Evolutionary conservation across 345 rosid genomes (phyloP).

Genomic region (Stellera chamaejasme): DNA sequence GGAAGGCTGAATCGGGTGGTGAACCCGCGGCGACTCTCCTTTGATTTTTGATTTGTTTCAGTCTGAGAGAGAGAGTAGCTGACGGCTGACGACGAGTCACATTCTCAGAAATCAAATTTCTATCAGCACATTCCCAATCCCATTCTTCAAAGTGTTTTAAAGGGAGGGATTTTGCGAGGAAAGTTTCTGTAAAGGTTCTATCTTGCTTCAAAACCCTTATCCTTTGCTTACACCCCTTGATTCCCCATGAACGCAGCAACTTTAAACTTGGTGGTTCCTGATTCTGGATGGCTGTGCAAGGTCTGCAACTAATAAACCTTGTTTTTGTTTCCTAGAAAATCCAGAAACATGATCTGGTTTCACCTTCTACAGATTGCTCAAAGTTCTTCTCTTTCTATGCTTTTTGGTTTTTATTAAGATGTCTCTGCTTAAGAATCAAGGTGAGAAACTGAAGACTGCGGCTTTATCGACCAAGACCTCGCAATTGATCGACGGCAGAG

Average conservation of each 20-base stretch:
- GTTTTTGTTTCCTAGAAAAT: conserved; percentile 13
- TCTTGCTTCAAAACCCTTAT: background rate
- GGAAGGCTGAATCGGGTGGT: too few species aligned
- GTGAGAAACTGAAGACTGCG: conserved; percentile 12
- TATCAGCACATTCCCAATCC: background rate
- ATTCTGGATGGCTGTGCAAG: conserved; percentile 35
- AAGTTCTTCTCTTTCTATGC: background rate
- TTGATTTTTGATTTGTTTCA: too few species aligned
- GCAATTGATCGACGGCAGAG: conserved; percentile 23
- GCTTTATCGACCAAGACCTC: conserved; percentile 33
- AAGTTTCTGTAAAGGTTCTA: background rate
- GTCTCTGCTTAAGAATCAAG: conserved; percentile 19
- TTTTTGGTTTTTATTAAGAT: conserved; percentile 11
- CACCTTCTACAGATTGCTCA: background rate
- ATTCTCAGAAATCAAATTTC: background rate
- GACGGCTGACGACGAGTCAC: too few species aligned
- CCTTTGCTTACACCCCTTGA: conserved; percentile 11
- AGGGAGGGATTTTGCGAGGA: conserved; percentile 1
- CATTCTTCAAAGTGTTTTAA: background rate
- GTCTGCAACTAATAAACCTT: conserved; percentile 18
- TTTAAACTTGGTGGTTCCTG: conserved; percentile 23
- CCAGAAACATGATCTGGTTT: background rate
- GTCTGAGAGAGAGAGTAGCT: too few species aligned
- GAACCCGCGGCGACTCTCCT: too few species aligned
- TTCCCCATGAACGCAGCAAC: conserved; percentile 25